A percentile compares a stretch with the other conserved stretches of the same genome.
These are phyloP conservation scores for Hortiboletus rubellus DNA, from an alignment of 1,284 basidiomycete species.

Conservation along the genomic window DNA sequence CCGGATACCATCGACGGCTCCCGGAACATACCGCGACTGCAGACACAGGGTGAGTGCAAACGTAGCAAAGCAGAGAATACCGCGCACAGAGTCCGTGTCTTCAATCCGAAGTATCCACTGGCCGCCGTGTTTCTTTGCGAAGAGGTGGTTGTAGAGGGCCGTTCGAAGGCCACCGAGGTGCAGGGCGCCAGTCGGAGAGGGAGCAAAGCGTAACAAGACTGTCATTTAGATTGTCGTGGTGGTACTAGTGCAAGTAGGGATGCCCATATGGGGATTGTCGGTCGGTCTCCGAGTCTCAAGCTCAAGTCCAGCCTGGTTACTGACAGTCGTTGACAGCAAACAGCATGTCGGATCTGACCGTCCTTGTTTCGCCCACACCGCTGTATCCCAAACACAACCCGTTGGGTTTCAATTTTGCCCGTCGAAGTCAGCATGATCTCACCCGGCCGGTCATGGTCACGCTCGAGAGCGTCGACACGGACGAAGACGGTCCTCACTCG, in stretches of 20 bases:
- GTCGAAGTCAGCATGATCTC: conserved; percentile 32
- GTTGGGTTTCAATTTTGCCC: conserved; percentile 32
- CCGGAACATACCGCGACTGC: conserved; percentile 78
- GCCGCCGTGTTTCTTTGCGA: conserved; percentile 78
- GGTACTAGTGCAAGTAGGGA: background rate
- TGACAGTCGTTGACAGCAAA: background rate
- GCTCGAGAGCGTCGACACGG: conserved; percentile 44
- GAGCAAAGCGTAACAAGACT: conserved; percentile 85
- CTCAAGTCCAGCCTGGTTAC: too few relatives aligned
- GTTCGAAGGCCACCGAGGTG: conserved; percentile 97
- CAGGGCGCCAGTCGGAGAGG: conserved; percentile 92
- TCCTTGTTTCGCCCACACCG: conserved; percentile 35
- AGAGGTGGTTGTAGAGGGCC: conserved; percentile 91
- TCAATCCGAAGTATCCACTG: conserved; percentile 93
- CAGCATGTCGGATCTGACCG: conserved; percentile 36
- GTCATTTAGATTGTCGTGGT: conserved; percentile 7
- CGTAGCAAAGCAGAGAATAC: background rate
- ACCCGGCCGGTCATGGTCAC: conserved; percentile 49
- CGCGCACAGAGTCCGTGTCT: conserved; percentile 73
- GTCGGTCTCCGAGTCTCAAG: too few relatives aligned
- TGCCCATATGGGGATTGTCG: too few relatives aligned
- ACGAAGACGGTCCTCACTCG: conserved; percentile 30
- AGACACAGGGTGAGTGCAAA: conserved; percentile 2
- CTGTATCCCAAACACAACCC: conserved; percentile 26
- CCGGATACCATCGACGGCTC: conserved; percentile 80